Percentiles rank a stretch among this genome's conserved stretches.
These are phyloP conservation scores for Aphanomyces euteiches DNA, from an alignment of 352 stramenopile genomes.

Conservation along the genomic window DNA sequence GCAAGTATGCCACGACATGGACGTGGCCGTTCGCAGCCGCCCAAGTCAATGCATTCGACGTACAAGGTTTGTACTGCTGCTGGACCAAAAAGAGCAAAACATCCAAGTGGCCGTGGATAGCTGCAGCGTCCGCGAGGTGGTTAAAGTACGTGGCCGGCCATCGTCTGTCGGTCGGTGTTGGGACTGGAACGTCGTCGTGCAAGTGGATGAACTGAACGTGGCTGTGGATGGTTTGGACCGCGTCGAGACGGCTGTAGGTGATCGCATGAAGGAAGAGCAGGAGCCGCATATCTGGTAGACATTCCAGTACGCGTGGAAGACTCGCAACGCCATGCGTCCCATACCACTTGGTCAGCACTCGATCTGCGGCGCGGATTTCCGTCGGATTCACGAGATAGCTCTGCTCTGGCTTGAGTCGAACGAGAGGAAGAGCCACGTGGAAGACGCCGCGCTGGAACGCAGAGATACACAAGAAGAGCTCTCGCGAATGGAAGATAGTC, in stretches of 20 bases:
- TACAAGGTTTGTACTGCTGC: not conserved
- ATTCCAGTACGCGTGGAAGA: not conserved
- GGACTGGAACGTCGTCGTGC: not conserved
- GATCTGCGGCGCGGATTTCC: not conserved
- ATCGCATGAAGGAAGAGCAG: not conserved
- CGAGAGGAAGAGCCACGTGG: not conserved
- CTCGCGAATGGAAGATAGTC: not conserved
- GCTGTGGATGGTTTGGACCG: not conserved
- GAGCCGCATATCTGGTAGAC: not conserved
- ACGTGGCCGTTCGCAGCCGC: not conserved
- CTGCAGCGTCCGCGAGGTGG: not conserved
- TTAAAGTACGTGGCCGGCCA: not conserved
- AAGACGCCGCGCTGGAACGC: not conserved
- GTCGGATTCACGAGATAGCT: not conserved
- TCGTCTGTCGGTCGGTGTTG: too few relatives aligned
- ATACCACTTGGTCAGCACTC: not conserved
- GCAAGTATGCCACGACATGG: not conserved
- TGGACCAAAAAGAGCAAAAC: not conserved
- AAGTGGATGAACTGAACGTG: not conserved
- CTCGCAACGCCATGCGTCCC: not conserved
- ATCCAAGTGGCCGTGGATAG: not conserved
- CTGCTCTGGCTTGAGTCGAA: not conserved
- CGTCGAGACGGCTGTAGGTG: not conserved
- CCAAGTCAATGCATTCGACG: not conserved
- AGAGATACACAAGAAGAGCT: not conserved